A percentile compares a stretch with the other conserved stretches of the same genome.
phyloP scores from a whole-genome alignment of 768 basidiomycete genomes.

The Megacollybia marginata region DNA sequence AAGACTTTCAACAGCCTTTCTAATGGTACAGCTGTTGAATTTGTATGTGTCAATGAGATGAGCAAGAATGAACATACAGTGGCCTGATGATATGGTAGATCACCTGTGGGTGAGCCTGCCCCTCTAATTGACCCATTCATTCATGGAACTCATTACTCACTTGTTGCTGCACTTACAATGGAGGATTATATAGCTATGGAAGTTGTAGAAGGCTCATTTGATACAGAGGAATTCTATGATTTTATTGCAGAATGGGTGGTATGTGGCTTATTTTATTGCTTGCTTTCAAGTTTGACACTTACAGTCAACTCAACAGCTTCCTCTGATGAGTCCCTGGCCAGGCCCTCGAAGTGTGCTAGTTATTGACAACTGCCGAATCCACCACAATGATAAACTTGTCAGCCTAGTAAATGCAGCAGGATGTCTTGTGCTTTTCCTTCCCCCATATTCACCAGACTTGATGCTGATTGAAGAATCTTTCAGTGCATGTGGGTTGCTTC shows the following conservation, averaged over 20 bases:
- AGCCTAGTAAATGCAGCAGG: conserved; percentile 16
- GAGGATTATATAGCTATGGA: conserved; percentile 26
- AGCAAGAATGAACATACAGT: conserved; percentile 26
- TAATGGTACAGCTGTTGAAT: conserved; percentile 5
- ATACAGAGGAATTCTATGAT: conserved; percentile 24
- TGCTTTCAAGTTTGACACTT: background rate
- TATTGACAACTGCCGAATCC: conserved; percentile 6
- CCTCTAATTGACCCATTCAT: conserved; percentile 15
- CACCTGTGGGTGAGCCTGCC: conserved; percentile 16
- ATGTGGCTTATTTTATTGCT: conserved; percentile 5
- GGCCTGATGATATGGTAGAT: conserved; percentile 18
- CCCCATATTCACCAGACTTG: background rate
- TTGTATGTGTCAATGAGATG: conserved; percentile 13
- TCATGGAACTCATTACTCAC: conserved; percentile 20
- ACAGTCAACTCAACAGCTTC: conserved; percentile 16
- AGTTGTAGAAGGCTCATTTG: conserved; percentile 25
- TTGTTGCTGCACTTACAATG: conserved; percentile 25
- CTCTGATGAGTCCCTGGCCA: conserved; percentile 13
- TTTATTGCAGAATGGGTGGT: conserved; percentile 30
- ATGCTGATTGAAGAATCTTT: background rate
- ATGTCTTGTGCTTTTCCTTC: too few species aligned
- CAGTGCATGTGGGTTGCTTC: conserved; percentile 17
- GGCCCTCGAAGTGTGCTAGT: conserved; percentile 3
- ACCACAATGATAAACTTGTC: conserved; percentile 16
- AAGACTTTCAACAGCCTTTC: conserved; percentile 4